Base-by-base conservation (phyloP, 306 rosid species). In the Fragaria vesca region DNA sequence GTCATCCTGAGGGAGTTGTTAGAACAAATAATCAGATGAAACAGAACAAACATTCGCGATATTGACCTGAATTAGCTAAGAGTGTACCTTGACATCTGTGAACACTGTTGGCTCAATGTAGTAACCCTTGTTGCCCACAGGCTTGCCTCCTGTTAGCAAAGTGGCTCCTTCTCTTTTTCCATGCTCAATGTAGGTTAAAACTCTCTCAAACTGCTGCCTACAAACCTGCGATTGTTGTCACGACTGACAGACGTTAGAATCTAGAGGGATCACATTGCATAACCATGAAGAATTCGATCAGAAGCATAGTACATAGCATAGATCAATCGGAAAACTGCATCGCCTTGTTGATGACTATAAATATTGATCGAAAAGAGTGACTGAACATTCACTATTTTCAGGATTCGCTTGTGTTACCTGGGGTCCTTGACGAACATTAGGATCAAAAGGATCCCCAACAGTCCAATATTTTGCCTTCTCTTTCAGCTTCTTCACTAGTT, bases 131-230 rank as follows among this genome's bases (percentile, higher is more conserved):
- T 81, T 65, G 2, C 97, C 98, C 28, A 89, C 8, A 28, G 81
- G 85, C 38, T 89, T 89, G 9, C 98, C 98, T 6, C 98, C 98
- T 0, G 91, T 84, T 54, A 92, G 50, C 76, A 94, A 83, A 68
- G 97, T 94, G 12, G 97, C 98, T 12, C 98, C 98, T 83, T 89
- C 91, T 58, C 78, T 90, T 76, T 92, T 94, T 42, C 98, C 98
- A 73, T 79, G 88, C 74, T 92, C 98, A 16, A 94, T 92, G 70
- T 90, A 90, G 36, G 80, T 47, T 50, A 90, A 74, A 38, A 94
- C 86, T 73, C 85, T 94, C 0, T 90, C 94, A 71, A 84, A 87
- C 81, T 92, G 98, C 47, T 52, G 83, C 80, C 83, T 92, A 67
- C 92, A 93, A 42, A 86, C 90, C 97, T 93, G 79, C 46, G 45